phyloP scores from a whole-genome alignment of 768 basidiomycete genomes.

The Tremella fuciformis region DNA sequence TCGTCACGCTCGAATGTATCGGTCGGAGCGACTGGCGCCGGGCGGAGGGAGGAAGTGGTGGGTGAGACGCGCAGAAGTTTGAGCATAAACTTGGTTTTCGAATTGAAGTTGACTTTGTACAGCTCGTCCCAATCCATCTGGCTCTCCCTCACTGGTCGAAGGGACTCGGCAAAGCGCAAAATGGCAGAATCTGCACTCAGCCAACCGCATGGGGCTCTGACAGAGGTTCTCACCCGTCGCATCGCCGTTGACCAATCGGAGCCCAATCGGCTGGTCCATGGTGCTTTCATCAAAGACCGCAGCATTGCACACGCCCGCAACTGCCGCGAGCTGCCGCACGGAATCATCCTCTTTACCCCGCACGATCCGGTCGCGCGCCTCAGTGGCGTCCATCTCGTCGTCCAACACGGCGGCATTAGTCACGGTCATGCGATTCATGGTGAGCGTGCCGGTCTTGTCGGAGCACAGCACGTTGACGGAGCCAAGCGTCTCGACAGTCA shows the following conservation, averaged over 20 bases:
- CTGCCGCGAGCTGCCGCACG: slow-evolving; percentile 44
- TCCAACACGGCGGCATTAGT: slow-evolving; percentile 56
- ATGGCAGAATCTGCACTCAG: slow-evolving; percentile 57
- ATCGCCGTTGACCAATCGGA: slow-evolving; percentile 56
- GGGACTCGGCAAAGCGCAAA: slow-evolving; percentile 55
- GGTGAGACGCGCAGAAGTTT: slow-evolving; percentile 44
- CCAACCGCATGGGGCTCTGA: not conserved
- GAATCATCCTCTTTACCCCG: not conserved
- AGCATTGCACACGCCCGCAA: slow-evolving; percentile 60
- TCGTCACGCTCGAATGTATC: slow-evolving; percentile 12
- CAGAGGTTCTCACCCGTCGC: slow-evolving; percentile 56
- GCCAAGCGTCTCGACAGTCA: slow-evolving; percentile 68
- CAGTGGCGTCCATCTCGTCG: slow-evolving; percentile 29
- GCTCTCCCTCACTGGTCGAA: slow-evolving; percentile 30
- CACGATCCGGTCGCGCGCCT: slow-evolving; percentile 36
- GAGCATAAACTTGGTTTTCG: slow-evolving; percentile 61
- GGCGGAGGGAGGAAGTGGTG: not conserved
- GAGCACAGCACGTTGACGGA: slow-evolving; percentile 62
- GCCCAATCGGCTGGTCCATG: slow-evolving; percentile 41
- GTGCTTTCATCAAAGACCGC: slow-evolving; percentile 55
- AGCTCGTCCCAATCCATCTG: slow-evolving; percentile 49
- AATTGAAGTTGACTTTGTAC: slow-evolving; percentile 52
- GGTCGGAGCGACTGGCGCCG: not conserved
- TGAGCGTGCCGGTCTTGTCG: slow-evolving; percentile 59
- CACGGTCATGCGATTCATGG: slow-evolving; percentile 63